Evolutionary conservation across 805 yeast species (phyloP).

Genomic region (Ogataea minuta): DNA sequence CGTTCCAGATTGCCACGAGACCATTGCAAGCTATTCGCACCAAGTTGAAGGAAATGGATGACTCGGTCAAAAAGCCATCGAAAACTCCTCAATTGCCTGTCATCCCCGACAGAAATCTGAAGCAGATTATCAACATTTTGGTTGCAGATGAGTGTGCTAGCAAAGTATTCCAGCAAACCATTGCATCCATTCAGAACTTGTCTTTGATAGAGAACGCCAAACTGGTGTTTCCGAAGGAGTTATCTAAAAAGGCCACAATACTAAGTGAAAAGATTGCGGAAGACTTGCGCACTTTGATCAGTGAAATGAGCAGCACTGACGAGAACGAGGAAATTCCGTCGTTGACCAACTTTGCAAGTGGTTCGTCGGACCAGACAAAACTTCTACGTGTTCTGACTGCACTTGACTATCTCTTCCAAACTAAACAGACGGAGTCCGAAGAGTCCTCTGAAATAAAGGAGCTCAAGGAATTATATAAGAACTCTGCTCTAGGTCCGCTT

Average conservation of each 20-base stretch:
- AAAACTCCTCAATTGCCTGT: conserved; percentile 48
- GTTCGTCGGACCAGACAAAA: conserved; percentile 85
- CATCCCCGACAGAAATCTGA: conserved; percentile 61
- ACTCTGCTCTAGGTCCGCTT: conserved; percentile 67
- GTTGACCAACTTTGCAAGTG: conserved; percentile 66
- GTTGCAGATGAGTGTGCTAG: conserved; percentile 83
- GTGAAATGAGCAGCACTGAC: conserved; percentile 38
- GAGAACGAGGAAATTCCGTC: conserved; percentile 48
- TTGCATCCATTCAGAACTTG: conserved; percentile 76
- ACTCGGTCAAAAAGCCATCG: conserved; percentile 21
- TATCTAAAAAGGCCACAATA: conserved; percentile 60
- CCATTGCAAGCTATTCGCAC: conserved; percentile 54
- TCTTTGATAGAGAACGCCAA: conserved; percentile 61
- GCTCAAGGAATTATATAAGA: conserved; percentile 60
- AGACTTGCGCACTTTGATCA: conserved; percentile 52
- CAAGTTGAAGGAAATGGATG: conserved; percentile 39
- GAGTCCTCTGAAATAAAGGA: conserved; percentile 41
- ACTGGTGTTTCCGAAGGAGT: conserved; percentile 61
- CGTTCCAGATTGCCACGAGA: conserved; percentile 73
- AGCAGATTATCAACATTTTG: conserved; percentile 62
- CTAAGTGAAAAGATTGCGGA: conserved; percentile 53
- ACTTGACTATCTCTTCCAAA: conserved; percentile 72
- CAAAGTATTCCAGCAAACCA: conserved; percentile 78
- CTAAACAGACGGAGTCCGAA: conserved; percentile 32
- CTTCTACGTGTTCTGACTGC: conserved; percentile 84